Conservation (phyloP, 148 eudicot species). For the Rhododendron griersonianum region DNA sequence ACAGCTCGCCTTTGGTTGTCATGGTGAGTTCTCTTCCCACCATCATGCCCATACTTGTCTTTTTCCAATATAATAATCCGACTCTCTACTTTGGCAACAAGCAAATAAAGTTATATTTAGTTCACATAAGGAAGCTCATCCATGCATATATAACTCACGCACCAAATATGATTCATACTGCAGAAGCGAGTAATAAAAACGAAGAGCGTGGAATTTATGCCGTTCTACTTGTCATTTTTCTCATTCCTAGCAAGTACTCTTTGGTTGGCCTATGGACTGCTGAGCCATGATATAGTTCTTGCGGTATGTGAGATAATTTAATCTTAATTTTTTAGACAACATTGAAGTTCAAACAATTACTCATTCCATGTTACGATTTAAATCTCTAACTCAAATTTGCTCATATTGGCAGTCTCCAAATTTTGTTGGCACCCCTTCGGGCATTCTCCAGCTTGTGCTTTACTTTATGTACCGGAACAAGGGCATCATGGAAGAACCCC, state of each 20-base stretch:
- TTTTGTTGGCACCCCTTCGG: conserved; percentile 45
- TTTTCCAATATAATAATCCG: not conserved
- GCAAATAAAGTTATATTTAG: conserved; percentile 21
- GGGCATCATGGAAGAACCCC: conserved; percentile 27
- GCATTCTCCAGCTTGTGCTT: conserved; percentile 48
- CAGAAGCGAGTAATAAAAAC: conserved; percentile 25
- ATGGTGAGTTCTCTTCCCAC: conserved; percentile 40
- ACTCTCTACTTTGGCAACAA: not conserved
- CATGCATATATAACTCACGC: too few relatives aligned
- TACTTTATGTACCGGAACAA: conserved; percentile 48
- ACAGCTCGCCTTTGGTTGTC: conserved; percentile 59
- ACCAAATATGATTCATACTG: too few relatives aligned
- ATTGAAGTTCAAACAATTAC: not conserved
- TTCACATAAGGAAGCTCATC: too few relatives aligned
- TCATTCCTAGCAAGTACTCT: conserved; percentile 58
- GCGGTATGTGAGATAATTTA: conserved; percentile 38
- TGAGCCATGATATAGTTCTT: conserved; percentile 61
- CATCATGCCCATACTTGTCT: not conserved
- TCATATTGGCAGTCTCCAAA: conserved; percentile 15
- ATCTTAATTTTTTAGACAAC: not conserved
- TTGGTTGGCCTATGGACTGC: conserved; percentile 72
- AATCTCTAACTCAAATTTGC: conserved; percentile 10
- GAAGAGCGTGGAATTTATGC: conserved; percentile 72
- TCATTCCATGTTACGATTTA: not conserved
- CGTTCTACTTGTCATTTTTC: conserved; percentile 68